Base-by-base conservation (phyloP, 352 stramenopile species). In the Phytophthora podocarpi region DNA sequence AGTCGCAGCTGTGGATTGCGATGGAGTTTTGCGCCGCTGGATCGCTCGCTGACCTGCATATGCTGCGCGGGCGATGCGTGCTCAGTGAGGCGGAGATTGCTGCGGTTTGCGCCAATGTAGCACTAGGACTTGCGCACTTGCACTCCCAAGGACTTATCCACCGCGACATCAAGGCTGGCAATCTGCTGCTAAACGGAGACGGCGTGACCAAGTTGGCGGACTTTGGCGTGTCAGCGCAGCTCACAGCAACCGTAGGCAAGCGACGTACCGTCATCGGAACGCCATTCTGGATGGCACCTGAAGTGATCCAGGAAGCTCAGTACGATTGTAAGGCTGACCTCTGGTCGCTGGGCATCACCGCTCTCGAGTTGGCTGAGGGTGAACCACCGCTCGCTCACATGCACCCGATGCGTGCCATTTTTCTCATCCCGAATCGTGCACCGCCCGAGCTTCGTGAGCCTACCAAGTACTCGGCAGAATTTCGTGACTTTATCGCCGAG, bases 241-340 rank as follows among this genome's bases (percentile, higher is more conserved):
- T 97, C 54, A 97, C 85, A 8, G 85, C 83, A 59, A 96, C 85
- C n/a, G 87, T 97, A 58, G 91, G 84, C 47, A 97, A 97, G 66
- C 87, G 89, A n/a, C 85, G 91, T 37, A 97, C 89, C 8, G 88
- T 96, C 26, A 90, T 96, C 34, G 90, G 90, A 21, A 96, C 90
- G 15, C 90, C 90, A 5, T 97, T 95, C 67, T 97, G 89, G 88
- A 97, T 97, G 90, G 89, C 90, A 18, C 89, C 89, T 5, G 89
- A 97, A 56, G 90, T 97, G 30, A 97, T 97, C 40, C 81, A 91
- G 59, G 76, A 96, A 74, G 81, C 89, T 16, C 69, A 87, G 46
- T 95, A 96, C 60, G 84, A 96, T 56, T 71, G 77, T 42, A 95
- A 94, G 53, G 85, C 82, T 12, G 85, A 94, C 32, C 80, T 94